phyloP scores from a whole-genome alignment of 2,329 filamentous ascomycete species.

The Calonectria pseudoturangicola region DNA sequence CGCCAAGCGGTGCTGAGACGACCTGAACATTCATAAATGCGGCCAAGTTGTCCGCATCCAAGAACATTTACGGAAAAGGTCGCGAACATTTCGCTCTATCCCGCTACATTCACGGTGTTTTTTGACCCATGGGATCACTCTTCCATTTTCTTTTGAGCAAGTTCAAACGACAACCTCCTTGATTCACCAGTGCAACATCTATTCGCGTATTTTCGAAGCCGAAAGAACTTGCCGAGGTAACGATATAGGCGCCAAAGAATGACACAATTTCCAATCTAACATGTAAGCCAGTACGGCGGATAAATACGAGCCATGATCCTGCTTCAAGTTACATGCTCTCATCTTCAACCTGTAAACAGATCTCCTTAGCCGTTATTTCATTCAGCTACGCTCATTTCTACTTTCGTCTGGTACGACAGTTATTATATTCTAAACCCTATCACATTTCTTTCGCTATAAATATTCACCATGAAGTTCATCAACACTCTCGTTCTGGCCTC shows the following conservation, averaged over 20 bases:
- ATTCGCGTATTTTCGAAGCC: not conserved
- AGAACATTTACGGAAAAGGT: conserved; percentile 2
- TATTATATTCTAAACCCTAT: not conserved
- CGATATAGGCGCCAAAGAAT: not conserved
- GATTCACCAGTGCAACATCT: conserved; percentile 21
- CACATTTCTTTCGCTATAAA: not conserved
- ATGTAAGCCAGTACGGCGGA: not conserved
- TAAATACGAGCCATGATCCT: not conserved
- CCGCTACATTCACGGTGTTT: not conserved
- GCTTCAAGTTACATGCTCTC: not conserved
- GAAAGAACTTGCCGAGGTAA: conserved; percentile 8
- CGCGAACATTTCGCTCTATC: not conserved
- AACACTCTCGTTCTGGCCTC: not conserved
- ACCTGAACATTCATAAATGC: not conserved
- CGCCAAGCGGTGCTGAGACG: conserved; percentile 19
- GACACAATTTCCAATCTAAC: too few relatives aligned
- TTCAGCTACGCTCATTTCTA: not conserved
- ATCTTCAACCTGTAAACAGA: not conserved
- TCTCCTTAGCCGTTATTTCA: not conserved
- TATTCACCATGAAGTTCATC: conserved; percentile 14
- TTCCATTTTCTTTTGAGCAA: not conserved
- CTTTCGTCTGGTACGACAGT: conserved; percentile 19
- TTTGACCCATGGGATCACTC: not conserved
- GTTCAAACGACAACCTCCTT: not conserved
- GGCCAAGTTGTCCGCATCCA: not conserved